Evolutionary conservation across 139 green algal genomes (phyloP), one percentile per base, ranked within the genome.

Genomic region (Micractinium sp.): DNA sequence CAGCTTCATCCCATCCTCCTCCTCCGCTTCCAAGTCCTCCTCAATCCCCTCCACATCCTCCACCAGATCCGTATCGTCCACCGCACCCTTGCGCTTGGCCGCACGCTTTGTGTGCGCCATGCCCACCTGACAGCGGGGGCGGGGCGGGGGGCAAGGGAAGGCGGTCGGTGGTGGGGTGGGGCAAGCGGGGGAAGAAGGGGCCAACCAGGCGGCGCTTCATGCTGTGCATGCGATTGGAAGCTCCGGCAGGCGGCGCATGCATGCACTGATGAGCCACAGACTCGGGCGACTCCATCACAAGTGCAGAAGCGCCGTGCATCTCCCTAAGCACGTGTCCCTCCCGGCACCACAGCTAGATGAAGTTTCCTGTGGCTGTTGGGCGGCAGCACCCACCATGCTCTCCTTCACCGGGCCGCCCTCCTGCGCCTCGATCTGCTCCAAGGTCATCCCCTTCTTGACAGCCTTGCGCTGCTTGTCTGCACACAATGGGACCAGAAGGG

Each of bases 371-470:
- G 29, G 69, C 23, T 3, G 69, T 31, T 18, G n/a, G 29, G 73
- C 73, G 1, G 35, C 12, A 12, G 76, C 38, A 47, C 77, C 29
- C 22, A 96, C 93, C 31, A 95, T 79, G 14, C 87, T 92, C 88
- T 97, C 95, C 82, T 95, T 95, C 25, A 97, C 89, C 0, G 92
- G 93, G 5, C 94, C 95, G 13, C 95, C 95, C 73, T 96, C 92
- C 20, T 93, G 93, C 15, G 86, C 82, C 78, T 95, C 95, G 29
- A 95, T 90, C 63, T 97, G 92, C 31, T 91, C 90, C 39, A 97
- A 81, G 0, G 94, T 95, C 87, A 94, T 93, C 41, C 93, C 93
- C 86, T 95, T 95, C 20, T 53, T 56, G 1, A 22, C 76, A 1
- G 61, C 88, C 75, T 91, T 87, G 29, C 31, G 20, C 15, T 36